Conservation (phyloP, 2,329 filamentous ascomycete genomes). For the Botrytis paeoniae region DNA sequence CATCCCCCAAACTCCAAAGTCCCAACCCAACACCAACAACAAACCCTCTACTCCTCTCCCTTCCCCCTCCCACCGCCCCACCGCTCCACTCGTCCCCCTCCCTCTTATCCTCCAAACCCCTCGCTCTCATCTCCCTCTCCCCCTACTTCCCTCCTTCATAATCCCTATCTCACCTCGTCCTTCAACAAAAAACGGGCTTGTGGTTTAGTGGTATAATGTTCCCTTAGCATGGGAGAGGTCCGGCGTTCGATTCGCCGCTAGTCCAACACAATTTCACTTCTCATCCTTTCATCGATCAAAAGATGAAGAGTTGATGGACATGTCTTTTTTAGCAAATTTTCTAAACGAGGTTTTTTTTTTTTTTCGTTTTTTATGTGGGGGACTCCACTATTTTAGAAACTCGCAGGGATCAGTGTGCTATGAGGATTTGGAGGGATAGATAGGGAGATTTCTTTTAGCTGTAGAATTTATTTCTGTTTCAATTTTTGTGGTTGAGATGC, state of each 20-base stretch:
- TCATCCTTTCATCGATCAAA: not conserved
- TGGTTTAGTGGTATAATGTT: constrained; percentile 15
- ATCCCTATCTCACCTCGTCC: rapidly evolving
- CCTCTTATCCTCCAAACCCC: not conserved
- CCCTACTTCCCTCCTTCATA: not conserved
- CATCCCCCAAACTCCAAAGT: too few relatives aligned
- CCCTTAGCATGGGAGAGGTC: constrained; percentile 13
- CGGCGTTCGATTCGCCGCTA: constrained; percentile 10
- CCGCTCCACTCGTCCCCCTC: not conserved
- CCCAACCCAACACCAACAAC: too few relatives aligned
- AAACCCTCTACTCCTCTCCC: too few relatives aligned
- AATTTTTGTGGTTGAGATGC: not conserved
- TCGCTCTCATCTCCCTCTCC: not conserved
- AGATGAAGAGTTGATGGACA: rapidly evolving
- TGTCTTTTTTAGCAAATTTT: not conserved
- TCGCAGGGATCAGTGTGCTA: too few relatives aligned
- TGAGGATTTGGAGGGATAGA: too few relatives aligned
- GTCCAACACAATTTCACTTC: not conserved
- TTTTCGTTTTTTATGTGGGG: not conserved
- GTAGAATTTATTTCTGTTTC: too few relatives aligned
- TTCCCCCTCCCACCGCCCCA: too few relatives aligned
- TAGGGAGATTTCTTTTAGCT: too few relatives aligned
- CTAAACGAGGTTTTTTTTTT: not conserved
- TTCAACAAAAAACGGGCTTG: not conserved
- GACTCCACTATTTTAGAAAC: too few relatives aligned